Evolutionary conservation across 2,329 filamentous ascomycete species (phyloP).

Genomic region (Aphanoascus verrucosus): DNA sequence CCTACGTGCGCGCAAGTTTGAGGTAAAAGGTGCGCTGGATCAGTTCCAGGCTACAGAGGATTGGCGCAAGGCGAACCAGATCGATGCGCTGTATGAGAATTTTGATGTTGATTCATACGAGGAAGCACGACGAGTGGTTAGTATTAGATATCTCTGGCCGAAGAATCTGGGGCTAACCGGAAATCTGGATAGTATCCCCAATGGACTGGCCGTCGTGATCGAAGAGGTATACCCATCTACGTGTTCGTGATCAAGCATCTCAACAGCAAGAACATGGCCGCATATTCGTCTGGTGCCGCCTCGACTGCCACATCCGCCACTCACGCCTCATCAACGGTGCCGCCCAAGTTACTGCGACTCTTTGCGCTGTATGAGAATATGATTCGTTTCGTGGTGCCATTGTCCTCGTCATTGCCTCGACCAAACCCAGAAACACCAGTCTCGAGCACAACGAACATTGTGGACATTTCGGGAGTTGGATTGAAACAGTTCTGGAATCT

Average conservation of each 20-base stretch:
- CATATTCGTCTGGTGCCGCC: conserved; percentile 52
- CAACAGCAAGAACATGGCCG: conserved; percentile 67
- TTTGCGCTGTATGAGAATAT: conserved; percentile 93
- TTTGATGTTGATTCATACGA: conserved; percentile 82
- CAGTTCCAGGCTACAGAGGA: conserved; percentile 85
- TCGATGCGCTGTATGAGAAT: conserved; percentile 70
- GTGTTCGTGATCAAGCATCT: conserved; percentile 78
- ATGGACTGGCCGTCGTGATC: conserved; percentile 87
- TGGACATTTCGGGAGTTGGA: conserved; percentile 79
- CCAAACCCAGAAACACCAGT: conserved; percentile 71
- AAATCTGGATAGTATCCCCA: conserved; percentile 60
- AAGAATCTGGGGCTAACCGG: neutral
- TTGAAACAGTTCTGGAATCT: conserved; percentile 94
- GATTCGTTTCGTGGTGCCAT: conserved; percentile 72
- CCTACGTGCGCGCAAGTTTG: conserved; percentile 73
- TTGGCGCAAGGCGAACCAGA: conserved; percentile 70
- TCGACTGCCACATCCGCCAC: conserved; percentile 46
- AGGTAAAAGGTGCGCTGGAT: conserved; percentile 61
- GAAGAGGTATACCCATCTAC: conserved; percentile 82
- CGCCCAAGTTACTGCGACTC: conserved; percentile 67
- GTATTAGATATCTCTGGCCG: conserved; percentile 18
- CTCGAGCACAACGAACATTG: conserved; percentile 86
- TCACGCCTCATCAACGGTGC: conserved; percentile 46
- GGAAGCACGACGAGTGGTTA: conserved; percentile 59
- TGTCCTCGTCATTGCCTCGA: conserved; percentile 70